Base-by-base conservation (phyloP, 2,329 filamentous ascomycete species). In the Calonectria montana region DNA sequence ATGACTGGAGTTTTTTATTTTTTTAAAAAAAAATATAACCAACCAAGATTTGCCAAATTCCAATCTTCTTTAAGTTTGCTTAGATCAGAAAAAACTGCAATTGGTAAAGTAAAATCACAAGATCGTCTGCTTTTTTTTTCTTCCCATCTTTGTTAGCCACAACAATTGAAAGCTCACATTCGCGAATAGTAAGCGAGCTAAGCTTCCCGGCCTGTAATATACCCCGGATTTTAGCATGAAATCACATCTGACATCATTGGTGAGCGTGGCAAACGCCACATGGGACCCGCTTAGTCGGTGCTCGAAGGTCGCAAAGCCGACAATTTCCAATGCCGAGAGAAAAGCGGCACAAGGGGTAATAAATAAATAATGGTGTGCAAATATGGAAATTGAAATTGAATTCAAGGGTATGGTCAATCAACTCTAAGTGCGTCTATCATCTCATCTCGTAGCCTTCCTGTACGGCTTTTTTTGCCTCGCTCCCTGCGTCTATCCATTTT, bases 401-500 rank as follows among this genome's bases (percentile, higher is more conserved):
- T 57, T 23, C 21, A 53, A 37, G 59, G 65, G 65, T 67, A 64
- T 67, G 65, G 43, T 50, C 16, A 65, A 55, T 35, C 25, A 27
- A 61, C 57, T 61, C 63, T 72, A 65, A 63, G 45, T 69, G 69
- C 70, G 66, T 72, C 70, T 72, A 66, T 72, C 70, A 47, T 72
- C 70, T 69, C 31, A 69, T 69, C 70, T 69, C 70, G 37, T 65
- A 61, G 62, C 66, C 65, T 66, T 45, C 53, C 41, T 61, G 21
- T 18, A 8, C 23, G 65, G 61, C 65, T 61, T 65, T 37, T 53
- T 65, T 48, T 41, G 31, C 39, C 43, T 57, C 65, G 70, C 63
- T 67, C 67, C 70, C 53, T 67, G 31, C 65, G 63, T 66, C 72
- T 72, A 67, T 77, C 76, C 77, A 76, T 74, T 73, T 76, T 76